These are phyloP conservation scores for Hypoxylon fuscum DNA, from an alignment of 495 filamentous ascomycete genomes.

Conservation along the genomic window DNA sequence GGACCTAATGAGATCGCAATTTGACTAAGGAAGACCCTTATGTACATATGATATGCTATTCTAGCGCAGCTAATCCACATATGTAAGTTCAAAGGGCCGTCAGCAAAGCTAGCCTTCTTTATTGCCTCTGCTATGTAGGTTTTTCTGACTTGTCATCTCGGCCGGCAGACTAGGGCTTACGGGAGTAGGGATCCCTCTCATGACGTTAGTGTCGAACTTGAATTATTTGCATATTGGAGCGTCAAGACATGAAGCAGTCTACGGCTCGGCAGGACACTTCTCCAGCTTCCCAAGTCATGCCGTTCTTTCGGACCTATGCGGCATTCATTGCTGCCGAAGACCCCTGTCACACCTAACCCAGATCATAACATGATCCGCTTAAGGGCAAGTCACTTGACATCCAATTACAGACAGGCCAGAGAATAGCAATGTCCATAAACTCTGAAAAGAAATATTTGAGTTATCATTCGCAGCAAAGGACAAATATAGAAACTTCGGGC, in stretches of 20 bases:
- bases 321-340: conserved; percentile 28
- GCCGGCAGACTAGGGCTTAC: not conserved
- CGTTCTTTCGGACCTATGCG: conserved; percentile 31
- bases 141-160: not conserved
- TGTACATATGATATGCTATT: conserved; percentile 6
- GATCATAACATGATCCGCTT: conserved; percentile 21
- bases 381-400: conserved; percentile 28
- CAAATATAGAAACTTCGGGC: not conserved
- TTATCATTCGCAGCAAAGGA: no score
- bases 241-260: conserved; percentile 26
- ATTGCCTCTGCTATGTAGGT: not conserved
- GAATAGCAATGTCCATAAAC: no score
- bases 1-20: conserved; percentile 28
- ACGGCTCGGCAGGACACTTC: conserved; percentile 24
- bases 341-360: conserved; percentile 16
- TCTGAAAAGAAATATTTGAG: no score
- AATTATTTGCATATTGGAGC: conserved; percentile 12
- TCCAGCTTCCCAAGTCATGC: conserved; percentile 17
- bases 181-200: not conserved
- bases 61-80: conserved; percentile 20
- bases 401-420: no score
- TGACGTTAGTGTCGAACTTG: conserved; percentile 5
- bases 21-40: conserved; percentile 24
- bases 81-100: not conserved
- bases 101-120: conserved; percentile 1